phyloP scores from a whole-genome alignment of 2,329 filamentous ascomycete species.

The Parafenestella ontariensis region DNA sequence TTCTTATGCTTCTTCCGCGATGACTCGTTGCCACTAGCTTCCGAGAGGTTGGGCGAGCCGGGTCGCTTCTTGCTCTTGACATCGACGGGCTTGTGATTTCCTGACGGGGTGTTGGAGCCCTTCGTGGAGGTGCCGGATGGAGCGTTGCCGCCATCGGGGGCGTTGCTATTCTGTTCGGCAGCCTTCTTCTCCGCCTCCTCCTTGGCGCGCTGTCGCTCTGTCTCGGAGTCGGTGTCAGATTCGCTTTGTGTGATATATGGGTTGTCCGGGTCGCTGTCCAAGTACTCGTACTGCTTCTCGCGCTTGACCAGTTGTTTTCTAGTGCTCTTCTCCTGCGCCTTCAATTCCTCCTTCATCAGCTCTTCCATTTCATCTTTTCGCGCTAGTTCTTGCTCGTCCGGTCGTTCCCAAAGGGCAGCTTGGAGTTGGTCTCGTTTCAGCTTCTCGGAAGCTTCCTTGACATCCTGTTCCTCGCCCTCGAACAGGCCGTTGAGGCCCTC shows the following conservation, averaged over 20 bases:
- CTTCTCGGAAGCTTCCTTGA: conserved; percentile 68
- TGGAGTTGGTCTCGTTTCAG: conserved; percentile 82
- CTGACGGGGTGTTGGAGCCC: conserved; percentile 72
- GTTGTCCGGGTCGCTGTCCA: conserved; percentile 76
- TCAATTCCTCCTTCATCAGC: conserved; percentile 72
- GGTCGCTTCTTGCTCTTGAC: conserved; percentile 74
- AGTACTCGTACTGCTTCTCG: conserved; percentile 87
- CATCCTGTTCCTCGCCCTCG: conserved; percentile 58
- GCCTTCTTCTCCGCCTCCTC: conserved; percentile 60
- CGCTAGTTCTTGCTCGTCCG: conserved; percentile 61
- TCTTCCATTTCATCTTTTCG: conserved; percentile 71
- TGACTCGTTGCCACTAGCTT: conserved; percentile 91
- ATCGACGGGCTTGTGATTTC: conserved; percentile 59
- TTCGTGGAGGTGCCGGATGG: conserved; percentile 69
- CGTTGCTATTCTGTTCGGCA: conserved; percentile 55
- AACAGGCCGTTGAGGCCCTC: conserved; percentile 61
- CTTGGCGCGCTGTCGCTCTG: conserved; percentile 66
- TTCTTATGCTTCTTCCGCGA: conserved; percentile 67
- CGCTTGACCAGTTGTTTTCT: conserved; percentile 83
- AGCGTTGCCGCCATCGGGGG: conserved; percentile 53
- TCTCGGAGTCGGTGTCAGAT: conserved; percentile 63
- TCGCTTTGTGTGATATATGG: conserved; percentile 42
- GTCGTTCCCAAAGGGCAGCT: conserved; percentile 81
- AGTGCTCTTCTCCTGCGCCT: conserved; percentile 75
- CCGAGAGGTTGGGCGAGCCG: conserved; percentile 85